phyloP scores from a whole-genome alignment of 306 rosid species.

The peach (Prunus persica) region Prunus_persica_NCBIv2 NC_034010.1:19549001-19549500 shows the following conservation, averaged over 20 bases:
- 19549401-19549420: conserved; percentile 62
- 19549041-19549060: conserved; percentile 69
- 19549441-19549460: conserved; percentile 69
- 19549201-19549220: conserved; percentile 67
- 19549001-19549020: conserved; percentile 45
- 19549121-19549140: conserved; percentile 55
- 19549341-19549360: conserved; percentile 61
- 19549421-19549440: conserved; percentile 68
- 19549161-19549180: conserved; percentile 30
- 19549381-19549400: conserved; percentile 42
- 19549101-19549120: conserved; percentile 38
- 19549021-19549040: conserved; percentile 54
- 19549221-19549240: conserved; percentile 84
- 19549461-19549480: conserved; percentile 66
- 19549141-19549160: conserved; percentile 39
- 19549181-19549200: conserved; percentile 83
- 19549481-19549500: conserved; percentile 63
- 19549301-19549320: conserved; percentile 83
- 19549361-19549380: conserved; percentile 58
- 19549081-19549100: conserved; percentile 36
- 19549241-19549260: conserved; percentile 67
- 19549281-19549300: conserved; percentile 87
- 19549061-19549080: conserved; percentile 50
- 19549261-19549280: conserved; percentile 69
- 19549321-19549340: conserved; percentile 67